Evolutionary conservation across 148 eudicot species (phyloP), one percentile per base, ranked within the genome.

Genomic region (Nepenthes mirabilis): DNA sequence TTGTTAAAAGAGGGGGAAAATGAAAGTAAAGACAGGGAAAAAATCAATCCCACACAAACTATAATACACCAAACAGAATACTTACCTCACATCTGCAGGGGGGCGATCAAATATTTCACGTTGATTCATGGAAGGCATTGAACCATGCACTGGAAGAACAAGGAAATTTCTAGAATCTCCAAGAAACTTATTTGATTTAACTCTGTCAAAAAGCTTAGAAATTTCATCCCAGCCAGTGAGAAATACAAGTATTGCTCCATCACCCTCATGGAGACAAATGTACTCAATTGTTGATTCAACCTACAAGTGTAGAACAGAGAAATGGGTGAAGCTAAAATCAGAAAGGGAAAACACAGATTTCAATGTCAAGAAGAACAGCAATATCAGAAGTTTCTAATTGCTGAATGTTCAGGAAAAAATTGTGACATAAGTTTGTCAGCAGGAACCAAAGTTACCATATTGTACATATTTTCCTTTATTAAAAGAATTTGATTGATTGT

Each of bases 221-320:
- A 93, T 93, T 61, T 93, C 98, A 79, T 93, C 95, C 98, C 98
- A 93, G 34, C 98, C 98, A 56, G 98, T 82, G 58, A 93, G 95
- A 72, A 93, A 93, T 37, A 93, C 95, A 71, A 93, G 91, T 63
- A 93, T 71, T 58, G 98, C 98, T 54, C 98, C 98, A 53, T 81
- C 74, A 72, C 79, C 83, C 70, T 86, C 89, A 69, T 82, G 71
- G 65, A 91, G 82, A 71, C 96, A 93, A 40, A 88, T 86, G 69
- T 86, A 62, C 73, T 93, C 96, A 45, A 93, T 74, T 34, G 96
- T 74, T 72, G 96, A 80, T 62, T 93, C 96, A 68, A 93, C 91
- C 98, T 93, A 62, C 55, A 72, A 58, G 12, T 50, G 55, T 35
- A 57, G 12, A 43, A 8, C 36, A 55, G 51, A 14, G 48, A 40